Evolutionary conservation across 148 eudicot species (phyloP).

Genomic region (Vaccinium vitisidaea): DNA sequence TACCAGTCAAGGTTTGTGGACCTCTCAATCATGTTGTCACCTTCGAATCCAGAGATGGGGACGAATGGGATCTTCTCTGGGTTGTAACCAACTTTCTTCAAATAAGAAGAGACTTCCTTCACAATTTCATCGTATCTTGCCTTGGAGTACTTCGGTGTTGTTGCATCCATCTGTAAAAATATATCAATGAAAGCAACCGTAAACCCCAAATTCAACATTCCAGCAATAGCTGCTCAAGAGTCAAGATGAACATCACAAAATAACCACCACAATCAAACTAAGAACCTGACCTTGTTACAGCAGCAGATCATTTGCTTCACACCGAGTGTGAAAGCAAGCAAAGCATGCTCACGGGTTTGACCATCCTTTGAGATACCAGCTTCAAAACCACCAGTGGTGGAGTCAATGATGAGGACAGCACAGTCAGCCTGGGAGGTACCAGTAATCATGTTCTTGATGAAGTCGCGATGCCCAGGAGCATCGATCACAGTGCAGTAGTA

Average conservation of each 20-base stretch:
- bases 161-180: conserved; percentile 32
- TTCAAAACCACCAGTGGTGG: no score
- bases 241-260: background rate
- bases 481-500: no score
- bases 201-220: background rate
- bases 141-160: conserved; percentile 36
- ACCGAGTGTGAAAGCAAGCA: conserved; percentile 54
- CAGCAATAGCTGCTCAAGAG: background rate
- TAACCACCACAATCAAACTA: background rate
- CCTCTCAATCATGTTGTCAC: conserved; percentile 45
- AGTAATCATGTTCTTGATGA: no score
- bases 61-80: conserved; percentile 37
- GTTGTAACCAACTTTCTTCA: conserved; percentile 43
- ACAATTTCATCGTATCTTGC: conserved; percentile 34
- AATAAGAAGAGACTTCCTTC: conserved; percentile 34
- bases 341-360: conserved; percentile 54
- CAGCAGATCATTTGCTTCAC: conserved; percentile 57
- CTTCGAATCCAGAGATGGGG: conserved; percentile 41
- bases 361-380: conserved; percentile 58
- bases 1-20: conserved; percentile 45
- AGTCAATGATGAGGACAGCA: no score
- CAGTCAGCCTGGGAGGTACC: no score
- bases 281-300: conserved; percentile 43
- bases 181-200: background rate
- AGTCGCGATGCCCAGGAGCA: no score